Conservation (phyloP, 2,329 filamentous ascomycete genomes). For the Aureobasidium pullulans region DNA sequence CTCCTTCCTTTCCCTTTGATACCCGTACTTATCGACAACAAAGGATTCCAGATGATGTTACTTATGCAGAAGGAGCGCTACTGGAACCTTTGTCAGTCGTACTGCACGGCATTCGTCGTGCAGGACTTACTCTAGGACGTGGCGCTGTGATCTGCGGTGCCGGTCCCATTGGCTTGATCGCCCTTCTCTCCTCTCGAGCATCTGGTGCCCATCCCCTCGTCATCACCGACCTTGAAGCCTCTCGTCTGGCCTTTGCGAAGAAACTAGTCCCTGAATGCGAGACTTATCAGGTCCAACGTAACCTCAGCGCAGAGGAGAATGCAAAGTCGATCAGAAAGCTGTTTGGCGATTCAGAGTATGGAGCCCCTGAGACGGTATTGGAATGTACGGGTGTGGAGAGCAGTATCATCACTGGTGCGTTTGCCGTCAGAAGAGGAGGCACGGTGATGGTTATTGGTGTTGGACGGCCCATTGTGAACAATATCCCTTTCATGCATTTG, state of each 20-base stretch:
- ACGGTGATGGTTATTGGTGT: conserved; percentile 31
- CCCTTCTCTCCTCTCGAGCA: conserved; percentile 49
- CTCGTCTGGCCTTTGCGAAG: conserved; percentile 70
- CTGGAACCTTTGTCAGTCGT: conserved; percentile 57
- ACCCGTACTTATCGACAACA: conserved; percentile 33
- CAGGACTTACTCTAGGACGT: conserved; percentile 24
- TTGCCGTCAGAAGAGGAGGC: conserved; percentile 22
- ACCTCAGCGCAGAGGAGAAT: conserved; percentile 20
- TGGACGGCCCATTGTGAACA: conserved; percentile 27
- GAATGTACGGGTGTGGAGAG: conserved; percentile 31
- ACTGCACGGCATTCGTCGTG: conserved; percentile 39
- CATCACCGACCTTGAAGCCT: conserved; percentile 74
- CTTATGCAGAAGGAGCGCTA: conserved; percentile 75
- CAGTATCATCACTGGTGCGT: conserved; percentile 25
- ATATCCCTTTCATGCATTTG: conserved; percentile 31
- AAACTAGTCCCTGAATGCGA: conserved; percentile 45
- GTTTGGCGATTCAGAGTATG: conserved; percentile 19
- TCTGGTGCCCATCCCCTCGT: conserved; percentile 69
- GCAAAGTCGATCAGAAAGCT: conserved; percentile 21
- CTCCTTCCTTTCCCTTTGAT: conserved; percentile 29
- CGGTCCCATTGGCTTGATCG: conserved; percentile 57
- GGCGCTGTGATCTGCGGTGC: conserved; percentile 52
- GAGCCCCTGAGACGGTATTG: conserved; percentile 22
- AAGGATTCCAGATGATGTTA: conserved; percentile 61
- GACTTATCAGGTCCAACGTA: conserved; percentile 22